These are phyloP conservation scores for Populus simonii DNA, from an alignment of 345 rosid species.

Conservation along the genomic window DNA sequence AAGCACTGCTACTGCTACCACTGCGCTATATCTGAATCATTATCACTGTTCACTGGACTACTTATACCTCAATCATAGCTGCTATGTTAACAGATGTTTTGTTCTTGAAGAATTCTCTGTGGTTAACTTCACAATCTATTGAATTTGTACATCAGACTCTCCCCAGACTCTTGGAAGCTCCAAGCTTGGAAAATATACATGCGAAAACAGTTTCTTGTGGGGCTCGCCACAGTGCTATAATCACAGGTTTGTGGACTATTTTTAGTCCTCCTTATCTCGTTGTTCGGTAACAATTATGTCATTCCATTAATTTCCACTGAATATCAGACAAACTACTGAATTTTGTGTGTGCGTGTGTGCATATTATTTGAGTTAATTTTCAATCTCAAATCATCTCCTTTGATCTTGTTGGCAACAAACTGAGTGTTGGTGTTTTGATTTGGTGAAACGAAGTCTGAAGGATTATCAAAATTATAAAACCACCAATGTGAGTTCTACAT, in stretches of 20 bases:
- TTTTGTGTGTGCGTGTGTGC: no score
- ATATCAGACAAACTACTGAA: no score
- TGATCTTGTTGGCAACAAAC: not conserved
- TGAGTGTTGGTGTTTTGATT: not conserved
- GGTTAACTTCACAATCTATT: conserved; percentile 21
- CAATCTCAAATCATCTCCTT: not conserved
- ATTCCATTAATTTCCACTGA: not conserved
- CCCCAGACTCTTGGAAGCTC: conserved; percentile 86
- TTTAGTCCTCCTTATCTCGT: not conserved
- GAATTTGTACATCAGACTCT: conserved; percentile 55
- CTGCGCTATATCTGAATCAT: not conserved
- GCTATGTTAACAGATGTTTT: not conserved
- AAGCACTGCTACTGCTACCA: not conserved
- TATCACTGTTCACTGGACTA: no score
- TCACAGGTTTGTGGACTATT: conserved; percentile 47
- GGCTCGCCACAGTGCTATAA: conserved; percentile 84
- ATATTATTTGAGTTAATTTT: no score
- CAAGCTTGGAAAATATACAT: conserved; percentile 60
- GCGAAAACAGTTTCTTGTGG: conserved; percentile 78
- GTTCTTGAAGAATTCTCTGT: not conserved
- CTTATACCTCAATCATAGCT: not conserved
- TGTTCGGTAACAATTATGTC: not conserved
- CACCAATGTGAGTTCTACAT: not conserved
- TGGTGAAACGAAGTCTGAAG: not conserved
- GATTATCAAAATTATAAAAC: not conserved